Base-by-base conservation (phyloP, 306 rosid genomes). In the Dalbergia cultrata region DNA sequence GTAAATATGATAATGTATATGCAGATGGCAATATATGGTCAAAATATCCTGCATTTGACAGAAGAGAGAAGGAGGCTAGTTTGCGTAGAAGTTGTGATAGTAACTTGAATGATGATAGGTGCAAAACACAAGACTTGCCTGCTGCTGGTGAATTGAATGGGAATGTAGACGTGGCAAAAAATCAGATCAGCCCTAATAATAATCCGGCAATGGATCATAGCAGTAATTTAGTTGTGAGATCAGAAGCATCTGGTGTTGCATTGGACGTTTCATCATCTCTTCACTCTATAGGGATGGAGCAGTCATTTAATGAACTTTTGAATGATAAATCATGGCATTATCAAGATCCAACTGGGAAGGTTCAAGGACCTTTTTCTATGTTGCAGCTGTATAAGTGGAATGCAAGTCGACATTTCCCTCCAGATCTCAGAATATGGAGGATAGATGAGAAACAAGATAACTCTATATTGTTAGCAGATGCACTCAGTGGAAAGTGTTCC, bases 311-410 rank as follows among this genome's bases (percentile, higher is more conserved):
- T 81, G 87, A 81, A 72, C 78, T 65, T 80, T 81, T 86, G 78
- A 81, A 83, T 54, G 92, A 92, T 57, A 86, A 63, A 62, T 69
- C 83, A 16, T 96, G 99, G 99, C 89, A 89, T 83, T 96, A 96
- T 83, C 92, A 70, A 82, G 99, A 96, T 81, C 97, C 97, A 17
- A 41, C 87, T 81, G 98, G 98, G 81, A 93, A 90, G 83, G 64
- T 88, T 86, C 97, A 90, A 85, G 99, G 99, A 61, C 99, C 97
- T 52, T 93, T 93, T 86, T 77, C 92, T 69, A 77, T 90, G 89
- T 49, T 52, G 68, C 95, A 88, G 76, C 81, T 96, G 82, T 87
- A 82, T 62, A 92, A 89, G 80, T 96, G 99, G 99, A 86, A 59
- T 74, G 61, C 65, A 34, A 83, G 77, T 71, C 97, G 97, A 31